A percentile compares a stretch with the other conserved stretches of the same genome.
phyloP scores from a whole-genome alignment of 169 alveolate species.

The Plasmodium falciparum region DNA sequence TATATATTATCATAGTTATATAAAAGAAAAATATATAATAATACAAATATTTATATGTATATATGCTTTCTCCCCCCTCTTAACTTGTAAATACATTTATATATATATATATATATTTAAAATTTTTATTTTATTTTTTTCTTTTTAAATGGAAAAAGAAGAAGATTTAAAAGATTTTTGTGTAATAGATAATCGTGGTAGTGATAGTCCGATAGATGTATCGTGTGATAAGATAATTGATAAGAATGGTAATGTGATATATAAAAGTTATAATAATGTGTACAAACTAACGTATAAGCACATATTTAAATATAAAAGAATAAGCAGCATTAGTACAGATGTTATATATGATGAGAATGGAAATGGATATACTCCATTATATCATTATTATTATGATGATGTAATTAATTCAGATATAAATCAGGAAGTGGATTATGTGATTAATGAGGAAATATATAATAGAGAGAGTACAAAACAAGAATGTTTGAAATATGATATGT shows the following conservation, averaged over 20 bases:
- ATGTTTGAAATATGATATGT: conserved; percentile 36
- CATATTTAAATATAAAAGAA: conserved; percentile 52
- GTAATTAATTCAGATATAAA: not conserved
- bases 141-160: conserved; percentile 35
- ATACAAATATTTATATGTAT: conserved; percentile 7
- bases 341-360: conserved; percentile 29
- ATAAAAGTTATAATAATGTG: conserved; percentile 34
- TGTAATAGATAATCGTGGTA: conserved; percentile 23
- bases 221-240: conserved; percentile 54
- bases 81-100: not conserved
- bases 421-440: not conserved
- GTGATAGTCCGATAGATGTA: conserved; percentile 13
- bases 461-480: conserved; percentile 21
- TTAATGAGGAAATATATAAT: conserved; percentile 35
- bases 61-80: not conserved
- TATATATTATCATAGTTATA: not conserved
- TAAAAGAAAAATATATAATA: not conserved
- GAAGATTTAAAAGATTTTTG: conserved; percentile 23
- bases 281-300: conserved; percentile 61
- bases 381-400: conserved; percentile 47
- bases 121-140: not conserved
- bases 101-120: not conserved
- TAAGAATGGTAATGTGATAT: conserved; percentile 61
- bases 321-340: conserved; percentile 49
- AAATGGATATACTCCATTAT: conserved; percentile 53